Evolutionary conservation across 2,329 filamentous ascomycete species (phyloP), one percentile per base, ranked within the genome.

Genomic region (Alternaria incomplexa): DNA sequence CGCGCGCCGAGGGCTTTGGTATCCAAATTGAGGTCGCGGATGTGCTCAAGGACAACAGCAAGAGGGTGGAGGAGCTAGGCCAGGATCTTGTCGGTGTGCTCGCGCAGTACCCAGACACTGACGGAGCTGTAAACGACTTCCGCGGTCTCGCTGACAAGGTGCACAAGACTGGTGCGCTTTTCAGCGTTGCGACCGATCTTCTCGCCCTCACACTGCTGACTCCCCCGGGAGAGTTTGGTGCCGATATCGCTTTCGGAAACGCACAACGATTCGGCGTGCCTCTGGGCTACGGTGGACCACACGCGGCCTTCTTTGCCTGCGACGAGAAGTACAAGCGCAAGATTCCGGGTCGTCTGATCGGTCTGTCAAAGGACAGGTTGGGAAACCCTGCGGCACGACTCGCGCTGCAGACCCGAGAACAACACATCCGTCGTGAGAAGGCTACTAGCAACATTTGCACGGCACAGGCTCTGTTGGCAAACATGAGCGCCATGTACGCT

Each of bases 401-500:
- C 75, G 92, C 95, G 17, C 83, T 97, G 56, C 95, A 98, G 82
- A 97, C 95, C 10, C 87, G 95, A 72, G 95, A 98, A 82, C 95
- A 98, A 83, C 95, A 98, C 79, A 97, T 98, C 78, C 88, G 95
- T 68, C 88, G 95, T 75, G 95, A 98, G 80, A 97, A 97, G 86
- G 95, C 95, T 1, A 98, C 95, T 2, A 97, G 93, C 84, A 98
- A 98, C 77, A 94, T 97, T 63, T 98, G 95, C 83, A 98, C 95
- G 2, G 94, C 95, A 1, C 95, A 98, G 81, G 95, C 95, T 9
- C 84, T 98, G 25, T 85, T 97, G 55, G 95, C 95, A 40, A 98
- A 98, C 80, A 97, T 97, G 93, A 95, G 89, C 71, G 93, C 94
- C 58, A 91, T 97, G 83, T 98, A 97, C 77, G 94, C 93, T 56